A percentile compares a stretch with the other conserved stretches of the same genome.
phyloP scores from a whole-genome alignment of 164 flowering plant genomes.

The Protea cynaroides region DNA sequence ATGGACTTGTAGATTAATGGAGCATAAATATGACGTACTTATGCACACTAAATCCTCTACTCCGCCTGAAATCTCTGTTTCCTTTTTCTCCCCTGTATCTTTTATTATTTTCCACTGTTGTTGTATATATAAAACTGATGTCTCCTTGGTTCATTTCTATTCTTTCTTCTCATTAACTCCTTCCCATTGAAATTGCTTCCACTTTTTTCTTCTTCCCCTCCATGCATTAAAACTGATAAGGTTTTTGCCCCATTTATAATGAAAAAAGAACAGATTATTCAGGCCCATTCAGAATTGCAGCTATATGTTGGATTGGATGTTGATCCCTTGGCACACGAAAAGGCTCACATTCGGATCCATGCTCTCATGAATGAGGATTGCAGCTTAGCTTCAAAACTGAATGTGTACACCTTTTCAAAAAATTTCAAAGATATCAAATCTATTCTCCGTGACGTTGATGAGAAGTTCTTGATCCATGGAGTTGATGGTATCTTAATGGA shows the following conservation, averaged over 20 bases:
- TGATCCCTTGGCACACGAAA: constrained; percentile 72
- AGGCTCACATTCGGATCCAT: constrained; percentile 44
- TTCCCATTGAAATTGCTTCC: no score
- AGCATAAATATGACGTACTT: no score
- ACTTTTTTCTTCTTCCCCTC: no score
- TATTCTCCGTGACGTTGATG: constrained; percentile 49
- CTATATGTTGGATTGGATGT: constrained; percentile 76
- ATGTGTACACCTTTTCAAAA: constrained; percentile 34
- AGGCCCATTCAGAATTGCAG: constrained; percentile 66
- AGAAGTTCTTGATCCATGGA: constrained; percentile 29
- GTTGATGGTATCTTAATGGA: constrained; percentile 94
- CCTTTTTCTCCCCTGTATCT: no score
- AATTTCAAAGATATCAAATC: constrained; percentile 62
- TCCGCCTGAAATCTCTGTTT: no score
- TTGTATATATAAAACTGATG: no score
- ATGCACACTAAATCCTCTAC: no score
- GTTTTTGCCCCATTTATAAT: background rate
- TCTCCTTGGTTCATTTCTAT: no score
- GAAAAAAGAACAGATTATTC: constrained; percentile 53
- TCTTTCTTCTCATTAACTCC: no score
- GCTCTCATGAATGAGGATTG: constrained; percentile 23
- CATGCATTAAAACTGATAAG: background rate
- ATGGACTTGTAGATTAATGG: no score
- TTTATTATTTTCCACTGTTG: no score
- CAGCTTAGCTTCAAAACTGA: constrained; percentile 24